Evolutionary conservation across 768 basidiomycete species (phyloP), one percentile per base, ranked within the genome.

Genomic region (Boletellus sp.): DNA sequence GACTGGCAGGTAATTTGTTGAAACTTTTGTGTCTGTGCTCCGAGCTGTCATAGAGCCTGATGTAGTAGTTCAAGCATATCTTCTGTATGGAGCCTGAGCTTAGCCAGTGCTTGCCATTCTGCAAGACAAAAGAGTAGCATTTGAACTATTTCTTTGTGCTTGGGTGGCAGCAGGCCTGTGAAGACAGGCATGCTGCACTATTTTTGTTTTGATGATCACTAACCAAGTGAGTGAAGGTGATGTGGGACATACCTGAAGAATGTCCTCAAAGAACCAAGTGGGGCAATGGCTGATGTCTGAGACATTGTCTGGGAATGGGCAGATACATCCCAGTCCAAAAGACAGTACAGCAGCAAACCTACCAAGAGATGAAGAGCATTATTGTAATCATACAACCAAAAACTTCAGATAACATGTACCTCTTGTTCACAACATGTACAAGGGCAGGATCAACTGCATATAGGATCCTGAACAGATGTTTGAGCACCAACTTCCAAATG

Each of bases 21-120:
- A 16, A 49, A 39, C 6, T 2, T 13, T 10, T 11, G 22, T 1
- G 39, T 5, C 12, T 44, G 41, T n/a, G n/a, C n/a, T n/a, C n/a
- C n/a, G n/a, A n/a, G n/a, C n/a, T n/a, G n/a, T n/a, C n/a, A n/a
- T n/a, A 32, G 31, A 9, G 35, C 20, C 6, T 50, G 42, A 5
- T 44, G 19, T 3, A 50, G 42, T 2, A 38, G 28, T n/a, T n/a
- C n/a, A 2, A 50, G 42, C 2, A 42, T 23, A 2, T 50, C 36
- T 2, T 50, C 37, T 2, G 32, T 39, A 4, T 50, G 49, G 3
- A 50, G 19, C 4, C 42, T 13, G 0, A 50, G 37, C 26, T 50
- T 50, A 2, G 49, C 49, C 4, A 50, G 11, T 0, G 43, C 19
- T 23, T 50, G 49, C 43, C 49, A 50, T 33, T 50, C 37, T 9